Conservation (phyloP, 768 basidiomycete species). For the Mycena vulgaris region DNA sequence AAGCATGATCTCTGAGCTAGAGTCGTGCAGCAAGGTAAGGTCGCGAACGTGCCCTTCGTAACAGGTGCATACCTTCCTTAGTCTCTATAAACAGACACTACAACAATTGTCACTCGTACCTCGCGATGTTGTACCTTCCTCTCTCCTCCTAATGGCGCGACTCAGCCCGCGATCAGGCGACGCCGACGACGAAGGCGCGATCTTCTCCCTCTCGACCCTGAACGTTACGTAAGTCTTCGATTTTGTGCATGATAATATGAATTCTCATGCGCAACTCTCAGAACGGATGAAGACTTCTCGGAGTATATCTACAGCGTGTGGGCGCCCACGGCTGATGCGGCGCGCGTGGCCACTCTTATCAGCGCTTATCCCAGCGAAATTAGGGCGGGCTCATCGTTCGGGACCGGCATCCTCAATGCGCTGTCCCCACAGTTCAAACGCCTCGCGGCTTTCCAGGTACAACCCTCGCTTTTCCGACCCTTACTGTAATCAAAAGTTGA, state of each 20-base stretch:
- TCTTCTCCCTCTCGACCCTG: slow-evolving; percentile 61
- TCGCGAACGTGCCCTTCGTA: slow-evolving; percentile 65
- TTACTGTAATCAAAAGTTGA: no score
- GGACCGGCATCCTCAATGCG: no score
- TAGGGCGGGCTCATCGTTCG: not conserved
- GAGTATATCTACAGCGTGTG: slow-evolving; percentile 40
- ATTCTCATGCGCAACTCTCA: not conserved
- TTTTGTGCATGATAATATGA: not conserved
- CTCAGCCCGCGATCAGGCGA: slow-evolving; percentile 52
- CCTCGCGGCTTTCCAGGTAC: slow-evolving; percentile 57
- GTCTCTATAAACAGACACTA: no score
- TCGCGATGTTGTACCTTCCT: no score
- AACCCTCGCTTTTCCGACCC: no score
- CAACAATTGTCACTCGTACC: no score
- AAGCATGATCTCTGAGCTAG: no score
- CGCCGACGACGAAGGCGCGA: slow-evolving; percentile 73
- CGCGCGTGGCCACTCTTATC: slow-evolving; percentile 40
- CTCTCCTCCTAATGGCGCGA: not conserved
- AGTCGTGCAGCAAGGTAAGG: slow-evolving; percentile 58
- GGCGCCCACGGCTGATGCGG: slow-evolving; percentile 35
- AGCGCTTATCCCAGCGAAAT: slow-evolving; percentile 49
- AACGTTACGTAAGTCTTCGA: slow-evolving; percentile 61
- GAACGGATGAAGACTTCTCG: slow-evolving; percentile 31
- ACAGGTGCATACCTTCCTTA: slow-evolving; percentile 56
- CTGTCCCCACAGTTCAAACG: slow-evolving; percentile 60